Percentiles rank a stretch among this genome's conserved stretches.
Evolutionary conservation across 495 filamentous ascomycete genomes (phyloP).

Genomic region (Aspergillus coremiiformis): DNA sequence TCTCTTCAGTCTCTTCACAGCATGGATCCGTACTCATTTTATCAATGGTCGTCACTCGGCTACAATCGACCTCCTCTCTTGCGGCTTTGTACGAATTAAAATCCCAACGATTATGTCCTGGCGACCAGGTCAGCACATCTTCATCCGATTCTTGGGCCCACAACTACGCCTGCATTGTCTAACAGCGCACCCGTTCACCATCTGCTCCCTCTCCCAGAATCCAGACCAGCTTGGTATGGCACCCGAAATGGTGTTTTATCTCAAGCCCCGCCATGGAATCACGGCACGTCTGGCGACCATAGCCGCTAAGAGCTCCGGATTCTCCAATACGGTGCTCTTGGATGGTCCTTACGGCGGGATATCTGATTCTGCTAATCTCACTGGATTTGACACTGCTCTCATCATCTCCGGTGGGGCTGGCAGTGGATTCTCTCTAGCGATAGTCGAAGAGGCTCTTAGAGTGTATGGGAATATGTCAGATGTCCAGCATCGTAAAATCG

Average conservation of each 20-base stretch:
- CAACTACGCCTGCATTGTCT: conserved; percentile 31
- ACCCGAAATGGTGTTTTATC: conserved; percentile 36
- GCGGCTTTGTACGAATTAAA: conserved; percentile 35
- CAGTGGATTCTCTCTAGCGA: conserved; percentile 41
- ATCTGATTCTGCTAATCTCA: conserved; percentile 12
- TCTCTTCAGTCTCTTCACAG: conserved; percentile 31
- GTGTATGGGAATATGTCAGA: conserved; percentile 5
- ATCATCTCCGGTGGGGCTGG: conserved; percentile 51
- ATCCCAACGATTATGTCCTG: conserved; percentile 41
- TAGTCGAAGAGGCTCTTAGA: conserved; percentile 24
- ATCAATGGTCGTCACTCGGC: conserved; percentile 42
- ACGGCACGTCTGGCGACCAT: conserved; percentile 33
- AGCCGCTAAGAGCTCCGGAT: conserved; percentile 23
- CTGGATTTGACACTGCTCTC: conserved; percentile 31
- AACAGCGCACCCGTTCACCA: conserved; percentile 47
- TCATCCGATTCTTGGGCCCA: conserved; percentile 37
- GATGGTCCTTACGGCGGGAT: conserved; percentile 49
- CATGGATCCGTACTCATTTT: conserved; percentile 39
- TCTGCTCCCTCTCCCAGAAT: conserved; percentile 32
- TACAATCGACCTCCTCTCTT: conserved; percentile 32
- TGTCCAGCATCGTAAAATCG: conserved; percentile 17
- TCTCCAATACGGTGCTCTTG: conserved; percentile 29
- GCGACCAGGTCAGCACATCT: conserved; percentile 45
- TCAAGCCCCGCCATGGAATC: conserved; percentile 35
- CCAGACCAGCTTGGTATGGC: conserved; percentile 13